Evolutionary conservation across 371 early-diverging fungal species (phyloP).

Genomic region (Lichtheimia corymbifera): DNA sequence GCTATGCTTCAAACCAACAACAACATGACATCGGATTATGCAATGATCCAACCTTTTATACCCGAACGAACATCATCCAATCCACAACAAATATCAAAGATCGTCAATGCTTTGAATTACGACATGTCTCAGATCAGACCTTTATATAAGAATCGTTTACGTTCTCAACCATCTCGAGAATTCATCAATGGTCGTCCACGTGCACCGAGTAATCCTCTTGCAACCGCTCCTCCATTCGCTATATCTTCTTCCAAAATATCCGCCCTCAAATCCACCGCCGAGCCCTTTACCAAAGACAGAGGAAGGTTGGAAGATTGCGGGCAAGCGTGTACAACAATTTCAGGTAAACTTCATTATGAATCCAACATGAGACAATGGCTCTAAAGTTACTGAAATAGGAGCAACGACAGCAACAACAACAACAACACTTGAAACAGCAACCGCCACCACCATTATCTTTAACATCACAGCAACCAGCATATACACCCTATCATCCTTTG

Average conservation of each 20-base stretch:
- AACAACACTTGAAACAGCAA: slow-evolving; percentile 7
- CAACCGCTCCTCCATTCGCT: slow-evolving; percentile 2
- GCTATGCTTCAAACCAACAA: not conserved
- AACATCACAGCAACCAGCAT: not conserved
- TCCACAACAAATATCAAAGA: slow-evolving; percentile 27
- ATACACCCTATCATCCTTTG: slow-evolving; percentile 4
- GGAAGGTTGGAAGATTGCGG: slow-evolving; percentile 24
- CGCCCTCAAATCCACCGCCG: slow-evolving; percentile 15
- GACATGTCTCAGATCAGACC: slow-evolving; percentile 14
- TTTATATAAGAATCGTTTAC: slow-evolving; percentile 3
- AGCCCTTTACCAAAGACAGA: slow-evolving; percentile 15
- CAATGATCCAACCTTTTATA: slow-evolving; percentile 22
- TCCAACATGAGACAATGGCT: too few species aligned
- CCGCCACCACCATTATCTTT: not conserved
- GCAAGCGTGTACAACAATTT: slow-evolving; percentile 17
- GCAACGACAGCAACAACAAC: slow-evolving; percentile 5
- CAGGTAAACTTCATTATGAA: slow-evolving; percentile 10
- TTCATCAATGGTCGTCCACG: not conserved
- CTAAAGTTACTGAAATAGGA: not conserved
- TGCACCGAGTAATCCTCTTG: not conserved
- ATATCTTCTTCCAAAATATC: slow-evolving; percentile 3
- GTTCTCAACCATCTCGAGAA: slow-evolving; percentile 1
- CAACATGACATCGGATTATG: slow-evolving; percentile 17
- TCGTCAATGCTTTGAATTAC: slow-evolving; percentile 20
- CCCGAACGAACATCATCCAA: slow-evolving; percentile 34